Conservation (phyloP, 371 early-diverging fungal genomes). For the Lichtheimia corymbifera region DNA sequence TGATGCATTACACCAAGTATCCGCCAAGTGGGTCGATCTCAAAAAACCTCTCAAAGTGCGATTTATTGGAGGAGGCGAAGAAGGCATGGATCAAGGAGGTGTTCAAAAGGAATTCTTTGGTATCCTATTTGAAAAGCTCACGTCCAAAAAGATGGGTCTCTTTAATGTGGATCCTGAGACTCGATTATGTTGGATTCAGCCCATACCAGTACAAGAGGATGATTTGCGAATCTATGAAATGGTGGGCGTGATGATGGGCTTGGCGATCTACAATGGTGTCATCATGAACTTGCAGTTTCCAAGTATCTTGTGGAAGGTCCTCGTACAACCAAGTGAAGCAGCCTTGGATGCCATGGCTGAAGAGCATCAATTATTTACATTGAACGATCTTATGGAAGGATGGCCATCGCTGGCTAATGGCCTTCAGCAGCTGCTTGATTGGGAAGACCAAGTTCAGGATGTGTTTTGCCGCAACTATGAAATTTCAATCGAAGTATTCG, state of each 20-base stretch:
- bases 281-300: slow-evolving; percentile 91
- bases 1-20: slow-evolving; percentile 73
- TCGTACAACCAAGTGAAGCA: slow-evolving; percentile 50
- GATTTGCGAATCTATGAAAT: slow-evolving; percentile 71
- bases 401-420: slow-evolving; percentile 69
- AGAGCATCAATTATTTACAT: slow-evolving; percentile 35
- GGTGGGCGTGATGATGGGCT: slow-evolving; percentile 90
- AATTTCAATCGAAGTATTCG: slow-evolving; percentile 74
- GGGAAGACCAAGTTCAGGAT: slow-evolving; percentile 82
- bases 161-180: slow-evolving; percentile 68
- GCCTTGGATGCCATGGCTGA: slow-evolving; percentile 28
- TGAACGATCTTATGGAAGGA: slow-evolving; percentile 60
- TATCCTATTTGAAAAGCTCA: slow-evolving; percentile 85
- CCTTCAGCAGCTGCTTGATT: slow-evolving; percentile 69
- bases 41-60: slow-evolving; percentile 84
- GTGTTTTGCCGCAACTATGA: slow-evolving; percentile 87
- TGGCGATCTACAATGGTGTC: slow-evolving; percentile 92
- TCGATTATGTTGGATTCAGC: slow-evolving; percentile 85
- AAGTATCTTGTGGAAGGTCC: slow-evolving; percentile 79
- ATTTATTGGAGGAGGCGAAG: slow-evolving; percentile 86
- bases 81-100: slow-evolving; percentile 94
- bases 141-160: slow-evolving; percentile 76
- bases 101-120: slow-evolving; percentile 96
- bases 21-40: slow-evolving; percentile 51
- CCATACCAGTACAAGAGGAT: slow-evolving; percentile 38